Percentiles rank a stretch among this genome's conserved stretches.
Conservation (phyloP, 441 rosid species). For the Capsella rubella region DNA sequence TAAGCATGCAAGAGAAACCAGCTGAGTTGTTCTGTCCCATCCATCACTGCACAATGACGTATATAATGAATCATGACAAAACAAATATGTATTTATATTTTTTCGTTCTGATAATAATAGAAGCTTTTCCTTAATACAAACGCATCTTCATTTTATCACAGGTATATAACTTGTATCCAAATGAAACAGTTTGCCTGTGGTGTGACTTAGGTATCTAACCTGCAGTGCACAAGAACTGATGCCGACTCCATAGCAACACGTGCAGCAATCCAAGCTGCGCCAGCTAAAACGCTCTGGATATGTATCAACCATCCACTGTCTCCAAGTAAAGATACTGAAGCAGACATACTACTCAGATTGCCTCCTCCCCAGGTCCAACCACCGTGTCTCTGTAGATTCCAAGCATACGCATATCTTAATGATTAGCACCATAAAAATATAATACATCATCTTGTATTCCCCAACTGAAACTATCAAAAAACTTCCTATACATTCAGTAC, state of each 20-base stretch:
- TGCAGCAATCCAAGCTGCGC: conserved; percentile 99
- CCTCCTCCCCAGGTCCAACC: conserved; percentile 99
- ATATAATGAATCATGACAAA: conserved; percentile 19
- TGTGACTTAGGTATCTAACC: conserved; percentile 55
- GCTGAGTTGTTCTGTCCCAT: conserved; percentile 99
- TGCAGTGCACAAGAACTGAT: conserved; percentile 99
- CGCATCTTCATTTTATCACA: conserved; percentile 22
- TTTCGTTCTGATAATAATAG: conserved; percentile 1
- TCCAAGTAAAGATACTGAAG: conserved; percentile 98
- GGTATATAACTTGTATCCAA: conserved; percentile 4
- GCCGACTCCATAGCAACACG: conserved; percentile 94
- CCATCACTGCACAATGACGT: conserved; percentile 75
- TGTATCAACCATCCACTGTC: conserved; percentile 99
- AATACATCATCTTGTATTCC: conserved; percentile 2
- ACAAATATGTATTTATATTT: neutral
- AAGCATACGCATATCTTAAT: conserved; percentile 33
- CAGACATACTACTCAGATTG: conserved; percentile 99
- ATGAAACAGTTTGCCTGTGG: conserved; percentile 9
- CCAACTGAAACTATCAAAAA: neutral
- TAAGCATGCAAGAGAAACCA: conserved; percentile 93
- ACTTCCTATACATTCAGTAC: conserved; percentile 44
- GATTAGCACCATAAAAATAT: conserved; percentile 14
- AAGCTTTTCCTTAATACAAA: conserved; percentile 18
- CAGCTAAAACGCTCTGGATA: conserved; percentile 95
- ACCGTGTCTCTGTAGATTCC: conserved; percentile 83